Base-by-base conservation (phyloP, 73 alveolate species). In the Paraurostyla sp. region DNA sequence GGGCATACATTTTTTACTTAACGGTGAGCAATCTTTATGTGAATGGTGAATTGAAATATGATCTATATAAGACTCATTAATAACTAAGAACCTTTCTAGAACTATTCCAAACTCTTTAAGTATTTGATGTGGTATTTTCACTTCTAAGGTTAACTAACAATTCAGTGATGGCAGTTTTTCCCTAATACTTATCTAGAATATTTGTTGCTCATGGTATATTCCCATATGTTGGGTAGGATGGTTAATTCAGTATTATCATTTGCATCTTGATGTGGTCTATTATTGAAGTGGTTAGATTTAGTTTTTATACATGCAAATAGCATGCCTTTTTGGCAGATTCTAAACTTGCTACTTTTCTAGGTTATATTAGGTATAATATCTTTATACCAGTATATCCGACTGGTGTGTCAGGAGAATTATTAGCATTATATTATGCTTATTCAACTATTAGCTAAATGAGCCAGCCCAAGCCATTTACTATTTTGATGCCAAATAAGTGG, bases 281-380 rank as follows among this genome's bases (percentile, higher is more conserved):
- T 29, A 73, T 73, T 43, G 87, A 73, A 73, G 87, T 73, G 25
- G 42, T 50, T 45, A 73, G 87, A 73, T 73, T 73, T 36, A 25
- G 62, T 2, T 73, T 48, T 50, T 73, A 73, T 49, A 22, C 71
- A 11, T 30, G 35, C 11, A 65, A 65, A 30, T 40, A 65, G 25
- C 18, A 18, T 38, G 4, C 35, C 3, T 36, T 38, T 22, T 30
- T 65, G 23, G 2, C 60, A 3, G 42, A 65, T 38, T 65, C 82
- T 15, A 32, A 25, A 6, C 56, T 65, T 38, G 82, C 82, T 18
- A 38, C 25, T 18, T 38, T 65, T 30, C 38, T 65, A 11, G 82
- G 82, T 15, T 65, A 65, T 65, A 40, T 65, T 38, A 3, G 82
- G 1, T 65, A 65, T 22, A 65, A 32, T 36, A 65, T 58, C 11